A percentile compares a stretch with the other conserved stretches of the same genome.
phyloP scores from a whole-genome alignment of 2,329 filamentous ascomycete genomes.

The Paecilomyces niveus region DNA sequence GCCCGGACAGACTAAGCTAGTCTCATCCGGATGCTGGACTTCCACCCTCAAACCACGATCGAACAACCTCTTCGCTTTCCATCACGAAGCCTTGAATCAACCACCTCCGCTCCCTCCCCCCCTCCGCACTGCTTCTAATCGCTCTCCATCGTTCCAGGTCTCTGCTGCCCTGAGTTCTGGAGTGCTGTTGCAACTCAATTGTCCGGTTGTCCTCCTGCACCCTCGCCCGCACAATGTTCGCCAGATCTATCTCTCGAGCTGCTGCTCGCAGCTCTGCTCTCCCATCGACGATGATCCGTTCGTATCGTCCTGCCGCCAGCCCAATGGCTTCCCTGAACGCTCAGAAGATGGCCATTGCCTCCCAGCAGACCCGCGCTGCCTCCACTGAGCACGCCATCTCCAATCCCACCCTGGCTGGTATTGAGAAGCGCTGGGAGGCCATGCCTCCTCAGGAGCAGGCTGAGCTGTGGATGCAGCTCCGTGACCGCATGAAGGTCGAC shows the following conservation, averaged over 20 bases:
- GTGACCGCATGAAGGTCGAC: conserved; percentile 97
- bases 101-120: conserved; percentile 20
- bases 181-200: conserved; percentile 16
- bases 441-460: conserved; percentile 99
- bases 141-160: background rate
- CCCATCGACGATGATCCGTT: conserved; percentile 22
- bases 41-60: conserved; percentile 34
- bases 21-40: conserved; percentile 28
- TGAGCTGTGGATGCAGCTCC: conserved; percentile 95
- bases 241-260: conserved; percentile 40
- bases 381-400: conserved; percentile 81
- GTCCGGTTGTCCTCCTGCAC: conserved; percentile 19
- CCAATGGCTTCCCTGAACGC: conserved; percentile 32
- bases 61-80: conserved; percentile 25
- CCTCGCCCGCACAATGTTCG: conserved; percentile 36
- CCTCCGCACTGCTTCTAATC: background rate
- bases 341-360: conserved; percentile 27
- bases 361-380: conserved; percentile 48
- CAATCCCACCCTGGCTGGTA: conserved; percentile 94
- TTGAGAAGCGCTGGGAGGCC: conserved; percentile 98
- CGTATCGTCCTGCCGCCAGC: conserved; percentile 19
- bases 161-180: background rate
- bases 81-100: conserved; percentile 14
- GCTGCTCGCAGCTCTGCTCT: conserved; percentile 35
- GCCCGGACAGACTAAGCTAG: conserved; percentile 20